Evolutionary conservation across 169 alveolate species (phyloP).

Genomic region (Cryptosporidium tyzzeri): DNA sequence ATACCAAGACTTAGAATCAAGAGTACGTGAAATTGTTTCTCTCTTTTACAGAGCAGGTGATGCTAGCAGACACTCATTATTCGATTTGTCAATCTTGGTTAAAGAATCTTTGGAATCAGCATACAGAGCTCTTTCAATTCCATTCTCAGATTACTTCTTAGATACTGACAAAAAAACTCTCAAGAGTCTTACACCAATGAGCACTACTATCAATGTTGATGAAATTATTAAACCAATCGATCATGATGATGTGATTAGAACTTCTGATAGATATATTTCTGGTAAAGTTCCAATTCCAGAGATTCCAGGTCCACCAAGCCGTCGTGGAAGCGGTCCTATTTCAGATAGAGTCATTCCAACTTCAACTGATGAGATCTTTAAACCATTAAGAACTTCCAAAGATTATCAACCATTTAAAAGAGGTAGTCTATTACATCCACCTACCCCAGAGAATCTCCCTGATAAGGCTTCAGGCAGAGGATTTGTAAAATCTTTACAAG

Average conservation of each 20-base stretch:
- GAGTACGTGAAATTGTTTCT: background rate
- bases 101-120: slow-evolving; percentile 17
- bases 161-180: background rate
- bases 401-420: background rate
- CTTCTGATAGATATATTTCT: slow-evolving; percentile 38
- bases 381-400: background rate
- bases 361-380: slow-evolving; percentile 17
- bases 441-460: slow-evolving; percentile 45
- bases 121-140: slow-evolving; percentile 17
- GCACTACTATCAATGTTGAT: background rate
- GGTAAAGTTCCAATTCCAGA: slow-evolving; percentile 54
- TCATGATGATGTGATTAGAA: slow-evolving; percentile 19
- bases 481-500: slow-evolving; percentile 16
- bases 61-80: background rate
- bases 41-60: background rate
- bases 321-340: background rate
- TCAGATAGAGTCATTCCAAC: background rate
- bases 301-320: slow-evolving; percentile 71
- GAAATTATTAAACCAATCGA: slow-evolving; percentile 17
- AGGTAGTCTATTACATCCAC: slow-evolving; percentile 16
- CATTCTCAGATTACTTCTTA: slow-evolving; percentile 31
- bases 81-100: background rate
- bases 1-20: background rate
- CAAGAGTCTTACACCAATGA: slow-evolving; percentile 22
- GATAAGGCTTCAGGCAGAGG: slow-evolving; percentile 39